A percentile compares a stretch with the other conserved stretches of the same genome.
Conservation (phyloP, 148 eudicot genomes). For the Silene conica region DNA sequence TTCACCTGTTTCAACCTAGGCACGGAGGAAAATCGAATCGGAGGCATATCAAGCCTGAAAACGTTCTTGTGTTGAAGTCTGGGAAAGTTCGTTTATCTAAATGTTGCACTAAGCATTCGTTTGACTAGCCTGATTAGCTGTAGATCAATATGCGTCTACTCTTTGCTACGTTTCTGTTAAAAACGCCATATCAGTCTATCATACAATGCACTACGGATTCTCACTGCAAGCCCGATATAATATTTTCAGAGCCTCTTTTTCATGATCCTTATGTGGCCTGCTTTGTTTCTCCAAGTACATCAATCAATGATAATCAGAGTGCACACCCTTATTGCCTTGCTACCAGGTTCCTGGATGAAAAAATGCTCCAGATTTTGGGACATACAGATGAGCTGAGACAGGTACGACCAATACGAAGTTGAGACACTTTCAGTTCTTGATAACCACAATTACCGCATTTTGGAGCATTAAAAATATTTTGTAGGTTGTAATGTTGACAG, state of each 20-base stretch:
- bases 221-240: neutral
- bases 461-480: slow-evolving; percentile 16
- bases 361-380: slow-evolving; percentile 43
- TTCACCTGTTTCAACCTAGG: neutral
- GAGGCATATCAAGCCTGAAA: neutral
- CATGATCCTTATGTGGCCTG: slow-evolving; percentile 72
- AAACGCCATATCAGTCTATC: neutral
- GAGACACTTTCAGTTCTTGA: slow-evolving; percentile 6
- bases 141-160: too few relatives aligned
- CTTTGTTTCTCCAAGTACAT: slow-evolving; percentile 44
- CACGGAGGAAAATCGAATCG: neutral
- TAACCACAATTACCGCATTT: neutral
- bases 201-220: neutral
- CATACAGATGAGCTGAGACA: slow-evolving; percentile 56
- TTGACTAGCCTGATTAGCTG: too few relatives aligned
- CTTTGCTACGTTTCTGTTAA: neutral
- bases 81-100: neutral
- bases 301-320: slow-evolving; percentile 26
- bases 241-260: slow-evolving; percentile 74
- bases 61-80: neutral
- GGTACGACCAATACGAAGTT: slow-evolving; percentile 31
- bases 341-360: slow-evolving; percentile 79
- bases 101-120: neutral
- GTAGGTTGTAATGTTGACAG: slow-evolving; percentile 89
- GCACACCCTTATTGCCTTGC: slow-evolving; percentile 59